Evolutionary conservation across 2,329 filamentous ascomycete species (phyloP), one percentile per base, ranked within the genome.

Genomic region (Colletotrichum kahawae): DNA sequence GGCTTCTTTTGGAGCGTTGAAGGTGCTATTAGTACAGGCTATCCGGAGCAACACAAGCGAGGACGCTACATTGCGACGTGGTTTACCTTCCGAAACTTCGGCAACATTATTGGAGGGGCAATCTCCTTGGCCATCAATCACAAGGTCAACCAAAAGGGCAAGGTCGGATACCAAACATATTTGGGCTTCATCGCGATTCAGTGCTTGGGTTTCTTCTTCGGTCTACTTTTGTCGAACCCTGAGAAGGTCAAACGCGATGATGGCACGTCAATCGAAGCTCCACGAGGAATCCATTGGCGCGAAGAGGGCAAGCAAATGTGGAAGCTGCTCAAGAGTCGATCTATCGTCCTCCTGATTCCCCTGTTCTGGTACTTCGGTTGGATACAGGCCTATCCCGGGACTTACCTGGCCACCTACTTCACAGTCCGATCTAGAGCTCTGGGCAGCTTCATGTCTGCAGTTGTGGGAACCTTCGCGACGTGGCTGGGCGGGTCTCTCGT

Each of bases 1-100:
- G 92, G 92, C 0, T 85, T 93, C 4, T 93, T 93, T 82, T 94
- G 92, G 92, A 90, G 90, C 82, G 90, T 91, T 0, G 92, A 94
- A 83, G 92, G 90, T 1, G 92, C 92, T 0, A 92, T 94, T 71
- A 90, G 91, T 0, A 86, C 93, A 3, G 87, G 89, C 0, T 94
- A 93, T 77, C 92, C 92, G 0, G 92, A 93, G 76, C 90, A 91
- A 1, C 87, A 87, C 43, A 91, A 92, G 31, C 87, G 90, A 73
- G 91, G 90, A 0, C 86, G 86, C 21, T 90, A 90, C 69, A 83
- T 93, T 1, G 92, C 91, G 0, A 88, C 82, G 31, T 88, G 86
- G 86, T 82, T 87, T 67, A 83, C 82, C 6, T 84, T 84, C 62
- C 83, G 84, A 21, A 84, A 84, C 16, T 79, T 82, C 3, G 86